Evolutionary conservation across 176 grass and related monocot species (phyloP), one percentile per base, ranked within the genome.

Genomic region (Saccharum officinarum): DNA sequence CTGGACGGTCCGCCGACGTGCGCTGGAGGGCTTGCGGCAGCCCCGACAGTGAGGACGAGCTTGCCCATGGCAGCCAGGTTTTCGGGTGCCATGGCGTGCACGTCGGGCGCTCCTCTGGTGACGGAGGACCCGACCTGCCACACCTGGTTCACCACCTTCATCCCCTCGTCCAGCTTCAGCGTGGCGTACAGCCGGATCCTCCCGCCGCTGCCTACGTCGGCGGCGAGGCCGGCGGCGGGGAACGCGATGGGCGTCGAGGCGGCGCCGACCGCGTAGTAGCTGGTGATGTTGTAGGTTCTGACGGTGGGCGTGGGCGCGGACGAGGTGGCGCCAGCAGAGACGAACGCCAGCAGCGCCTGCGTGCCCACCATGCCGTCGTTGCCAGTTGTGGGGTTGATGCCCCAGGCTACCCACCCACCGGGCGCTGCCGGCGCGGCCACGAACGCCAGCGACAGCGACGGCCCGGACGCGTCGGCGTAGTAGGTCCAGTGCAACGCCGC

Each of bases 121-220:
- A 75, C 72, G 4, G 72, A 50, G 26, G 72, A 33, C 15, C 72
- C 72, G 72, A 75, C 72, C 72, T 75, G 72, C 72, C 72, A 75
- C 72, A 75, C 44, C 23, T 75, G 72, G 72, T 75, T 16, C 72
- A 75, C 45, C 44, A 50, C 72, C 15, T 50, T 20, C n/a, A 3
- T 46, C 41, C 26, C 25, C 44, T 9, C 0, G 7, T 6, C 26
- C 44, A 75, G 44, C 72, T 16, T 3, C 72, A 75, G 45, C 45
- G 72, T 75, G 3, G 72, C 72, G 72, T 75, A 75, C 44, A 75
- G 44, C 72, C 45, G 72, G 72, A 75, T 30, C 72, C 28, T 75
- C 45, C 72, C 72, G 44, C 44, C 15, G 15, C 26, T 9, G 72
- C 23, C 28, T 26, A 52, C 45, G 15, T 75, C 72, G 25, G 26